A percentile compares a stretch with the other conserved stretches of the same genome.
Conservation (phyloP, 495 filamentous ascomycete genomes). For the Trichocladium uniseriatum region DNA sequence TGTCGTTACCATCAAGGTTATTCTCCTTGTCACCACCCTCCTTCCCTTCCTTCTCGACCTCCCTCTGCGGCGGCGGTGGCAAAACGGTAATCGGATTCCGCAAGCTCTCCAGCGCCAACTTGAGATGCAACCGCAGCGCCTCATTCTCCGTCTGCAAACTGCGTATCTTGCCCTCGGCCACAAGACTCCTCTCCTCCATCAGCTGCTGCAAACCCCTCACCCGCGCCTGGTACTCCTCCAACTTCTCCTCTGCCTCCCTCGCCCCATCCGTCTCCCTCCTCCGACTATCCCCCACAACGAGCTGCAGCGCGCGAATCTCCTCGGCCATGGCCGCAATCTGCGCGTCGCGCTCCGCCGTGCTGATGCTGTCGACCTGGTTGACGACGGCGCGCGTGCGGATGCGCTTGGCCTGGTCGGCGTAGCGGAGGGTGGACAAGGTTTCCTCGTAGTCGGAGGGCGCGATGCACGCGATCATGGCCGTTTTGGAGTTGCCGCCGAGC, state of each 20-base stretch:
- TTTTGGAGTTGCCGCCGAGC: slow-evolving; percentile 91
- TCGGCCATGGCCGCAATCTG: slow-evolving; percentile 91
- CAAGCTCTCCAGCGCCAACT: slow-evolving; percentile 73
- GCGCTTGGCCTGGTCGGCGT: slow-evolving; percentile 94
- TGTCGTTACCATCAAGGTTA: not conserved
- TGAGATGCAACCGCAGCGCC: slow-evolving; percentile 72
- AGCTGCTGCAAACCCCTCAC: slow-evolving; percentile 79
- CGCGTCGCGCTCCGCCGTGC: slow-evolving; percentile 78
- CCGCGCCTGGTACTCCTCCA: slow-evolving; percentile 86
- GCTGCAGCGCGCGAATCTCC: slow-evolving; percentile 75
- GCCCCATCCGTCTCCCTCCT: slow-evolving; percentile 38
- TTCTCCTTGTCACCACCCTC: slow-evolving; percentile 19
- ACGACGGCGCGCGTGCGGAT: slow-evolving; percentile 95
- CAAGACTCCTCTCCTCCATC: slow-evolving; percentile 85
- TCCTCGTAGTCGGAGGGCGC: slow-evolving; percentile 94
- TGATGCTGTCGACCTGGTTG: slow-evolving; percentile 77
- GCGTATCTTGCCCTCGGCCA: slow-evolving; percentile 84
- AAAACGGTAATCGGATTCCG: slow-evolving; percentile 71
- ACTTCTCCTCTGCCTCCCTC: slow-evolving; percentile 53
- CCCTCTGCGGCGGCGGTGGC: slow-evolving; percentile 16
- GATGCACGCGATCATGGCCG: slow-evolving; percentile 98
- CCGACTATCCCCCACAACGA: slow-evolving; percentile 54
- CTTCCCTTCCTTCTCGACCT: slow-evolving; percentile 16
- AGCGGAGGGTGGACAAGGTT: slow-evolving; percentile 88
- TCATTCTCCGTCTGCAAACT: slow-evolving; percentile 83